Base-by-base conservation (phyloP, 2,329 filamentous ascomycete genomes). In the Aspergillus sp. region DNA sequence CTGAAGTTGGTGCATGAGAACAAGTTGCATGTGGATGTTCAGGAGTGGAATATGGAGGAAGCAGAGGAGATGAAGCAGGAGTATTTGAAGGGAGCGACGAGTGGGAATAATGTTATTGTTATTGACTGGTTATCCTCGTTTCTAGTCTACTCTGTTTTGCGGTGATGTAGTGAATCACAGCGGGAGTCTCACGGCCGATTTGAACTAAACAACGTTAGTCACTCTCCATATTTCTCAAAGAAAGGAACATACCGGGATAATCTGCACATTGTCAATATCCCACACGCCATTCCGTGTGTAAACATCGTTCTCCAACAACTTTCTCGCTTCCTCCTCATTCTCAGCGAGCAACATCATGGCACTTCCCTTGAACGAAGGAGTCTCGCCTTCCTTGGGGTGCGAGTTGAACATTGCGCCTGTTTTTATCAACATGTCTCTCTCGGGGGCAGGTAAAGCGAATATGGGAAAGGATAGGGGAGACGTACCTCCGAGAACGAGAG, bases 201-300 rank as follows among this genome's bases (percentile, higher is more conserved):
- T 64, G 45, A 60, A 64, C 63, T 66, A 57, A 5, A 49, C 7
- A 25, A 27, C 44, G n/a, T 41, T 49, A 42, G 42, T 15, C n/a
- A 15, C 10, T 32, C 12, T 51, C 39, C 43, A 48, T 20, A 27
- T 27, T 15, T 33, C 53, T 39, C 37, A n/a, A 33, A 47, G 39
- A 35, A 15, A 32, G 20, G 44, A 10, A 64, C 63, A 47, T 58
- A 69, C 66, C 49, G 63, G 61, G 58, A 65, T 66, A 49, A 74
- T 66, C 59, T 71, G 59, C 53, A 65, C 81, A 59, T 86, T 86
- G 32, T 83, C 79, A 49, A 86, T 63, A 73, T 95, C 88, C 90
- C 90, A 95, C 7, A 94, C 89, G 0, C 83, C 87, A 39, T 69
- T 75, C 51, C 71, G 76, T 7, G 77, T 74, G 69, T 95, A 95